A percentile compares a stretch with the other conserved stretches of the same genome.
These are phyloP conservation scores for Sphaerobolus stellatus DNA, from an alignment of 1,284 basidiomycete species.

Conservation along the genomic window DNA sequence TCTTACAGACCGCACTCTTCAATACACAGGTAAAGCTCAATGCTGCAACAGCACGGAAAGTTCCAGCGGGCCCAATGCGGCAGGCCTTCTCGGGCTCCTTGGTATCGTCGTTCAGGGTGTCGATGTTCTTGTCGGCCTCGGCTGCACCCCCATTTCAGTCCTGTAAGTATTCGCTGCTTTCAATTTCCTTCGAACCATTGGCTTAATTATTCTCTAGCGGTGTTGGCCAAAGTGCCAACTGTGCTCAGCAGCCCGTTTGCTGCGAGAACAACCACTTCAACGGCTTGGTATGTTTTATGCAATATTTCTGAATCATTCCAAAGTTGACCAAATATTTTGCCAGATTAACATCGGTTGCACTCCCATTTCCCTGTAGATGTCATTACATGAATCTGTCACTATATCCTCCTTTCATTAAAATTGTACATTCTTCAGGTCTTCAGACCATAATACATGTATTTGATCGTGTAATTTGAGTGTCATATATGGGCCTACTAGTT, in stretches of 20 bases:
- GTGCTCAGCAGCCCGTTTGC: background rate
- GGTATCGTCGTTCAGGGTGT: background rate
- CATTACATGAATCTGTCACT: too few species aligned
- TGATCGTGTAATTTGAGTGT: too few species aligned
- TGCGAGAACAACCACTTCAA: background rate
- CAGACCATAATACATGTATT: too few species aligned
- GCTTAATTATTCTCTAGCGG: background rate
- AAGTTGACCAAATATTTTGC: too few species aligned
- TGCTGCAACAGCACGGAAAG: background rate
- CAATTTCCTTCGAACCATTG: background rate
- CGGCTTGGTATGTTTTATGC: background rate
- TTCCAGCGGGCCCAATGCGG: conserved; percentile 4
- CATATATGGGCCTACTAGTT: too few species aligned
- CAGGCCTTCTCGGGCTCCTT: background rate
- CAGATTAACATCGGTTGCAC: too few species aligned
- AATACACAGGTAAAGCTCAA: conserved; percentile 11
- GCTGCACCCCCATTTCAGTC: background rate
- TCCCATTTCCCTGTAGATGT: too few species aligned
- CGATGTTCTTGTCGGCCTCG: background rate
- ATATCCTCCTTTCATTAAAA: too few species aligned
- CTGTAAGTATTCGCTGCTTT: background rate
- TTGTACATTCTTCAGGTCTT: too few species aligned
- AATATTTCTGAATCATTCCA: too few species aligned
- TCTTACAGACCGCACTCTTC: too few species aligned
- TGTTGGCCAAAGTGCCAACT: background rate